Percentiles rank a stretch among this genome's conserved stretches.
Evolutionary conservation across 2,329 filamentous ascomycete genomes (phyloP).

Genomic region (Diaporthe velutina): DNA sequence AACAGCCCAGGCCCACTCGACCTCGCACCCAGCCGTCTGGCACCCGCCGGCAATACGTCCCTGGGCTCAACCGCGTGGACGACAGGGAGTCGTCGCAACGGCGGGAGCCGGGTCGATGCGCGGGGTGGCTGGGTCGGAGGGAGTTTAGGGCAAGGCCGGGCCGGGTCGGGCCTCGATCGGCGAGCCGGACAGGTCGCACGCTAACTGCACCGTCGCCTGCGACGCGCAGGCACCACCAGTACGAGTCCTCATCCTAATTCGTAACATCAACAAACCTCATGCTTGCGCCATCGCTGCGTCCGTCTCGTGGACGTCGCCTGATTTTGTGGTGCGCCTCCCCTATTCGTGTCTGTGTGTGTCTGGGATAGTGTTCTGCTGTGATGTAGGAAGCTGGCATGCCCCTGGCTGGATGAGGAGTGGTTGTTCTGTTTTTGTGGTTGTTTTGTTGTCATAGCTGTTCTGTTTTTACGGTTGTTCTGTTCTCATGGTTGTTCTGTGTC

Average conservation of each 20-base stretch:
- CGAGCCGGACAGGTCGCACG: background rate
- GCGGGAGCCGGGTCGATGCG: background rate
- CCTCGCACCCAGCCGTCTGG: background rate
- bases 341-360: background rate
- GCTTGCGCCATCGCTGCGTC: background rate
- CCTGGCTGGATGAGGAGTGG: background rate
- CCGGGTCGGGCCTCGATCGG: background rate
- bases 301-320: background rate
- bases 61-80: background rate
- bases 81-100: background rate
- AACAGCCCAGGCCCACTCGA: background rate
- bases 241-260: background rate
- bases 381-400: background rate
- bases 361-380: background rate
- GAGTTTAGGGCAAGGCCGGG: background rate
- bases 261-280: background rate
- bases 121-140: background rate
- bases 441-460: too few relatives aligned
- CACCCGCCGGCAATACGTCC: background rate
- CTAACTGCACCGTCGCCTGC: background rate
- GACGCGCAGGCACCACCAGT: background rate
- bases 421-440: too few relatives aligned
- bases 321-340: background rate
- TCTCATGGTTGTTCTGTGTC: background rate
- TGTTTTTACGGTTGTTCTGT: too few relatives aligned